phyloP scores from a whole-genome alignment of 2,329 filamentous ascomycete genomes.

The Tympanopsis confertula region DNA sequence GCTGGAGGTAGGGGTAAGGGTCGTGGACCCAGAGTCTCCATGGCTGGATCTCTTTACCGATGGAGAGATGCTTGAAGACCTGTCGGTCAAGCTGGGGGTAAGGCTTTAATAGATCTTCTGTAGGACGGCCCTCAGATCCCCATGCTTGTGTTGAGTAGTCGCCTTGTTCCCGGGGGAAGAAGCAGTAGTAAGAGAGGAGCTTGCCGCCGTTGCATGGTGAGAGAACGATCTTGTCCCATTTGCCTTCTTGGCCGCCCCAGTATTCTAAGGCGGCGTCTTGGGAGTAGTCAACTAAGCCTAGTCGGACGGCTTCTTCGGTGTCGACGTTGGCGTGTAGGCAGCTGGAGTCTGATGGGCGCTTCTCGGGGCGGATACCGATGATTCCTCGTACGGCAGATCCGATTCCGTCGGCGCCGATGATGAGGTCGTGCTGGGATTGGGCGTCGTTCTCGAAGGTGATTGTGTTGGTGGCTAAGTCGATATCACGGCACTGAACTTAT shows the following conservation, averaged over 20 bases:
- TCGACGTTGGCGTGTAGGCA: slow-evolving; percentile 55
- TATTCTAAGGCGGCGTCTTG: slow-evolving; percentile 51
- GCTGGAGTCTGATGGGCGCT: slow-evolving; percentile 44
- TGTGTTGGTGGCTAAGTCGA: slow-evolving; percentile 36
- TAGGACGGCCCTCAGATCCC: slow-evolving; percentile 36
- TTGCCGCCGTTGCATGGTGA: slow-evolving; percentile 57
- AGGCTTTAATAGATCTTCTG: slow-evolving; percentile 47
- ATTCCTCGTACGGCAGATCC: slow-evolving; percentile 51
- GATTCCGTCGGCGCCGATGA: slow-evolving; percentile 57
- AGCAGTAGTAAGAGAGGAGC: slow-evolving; percentile 59
- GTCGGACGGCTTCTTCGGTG: slow-evolving; percentile 44
- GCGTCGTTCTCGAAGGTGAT: slow-evolving; percentile 32
- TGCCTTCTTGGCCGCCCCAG: slow-evolving; percentile 55
- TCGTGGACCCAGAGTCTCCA: slow-evolving; percentile 57
- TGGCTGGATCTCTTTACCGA: slow-evolving; percentile 50
- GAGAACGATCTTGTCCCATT: slow-evolving; percentile 60
- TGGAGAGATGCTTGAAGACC: slow-evolving; percentile 42
- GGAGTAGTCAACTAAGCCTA: slow-evolving; percentile 53
- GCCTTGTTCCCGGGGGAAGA: slow-evolving; percentile 47
- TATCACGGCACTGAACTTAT: slow-evolving; percentile 25
- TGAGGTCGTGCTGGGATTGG: slow-evolving; percentile 45
- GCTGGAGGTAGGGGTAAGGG: slow-evolving; percentile 45
- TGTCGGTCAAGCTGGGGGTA: slow-evolving; percentile 48
- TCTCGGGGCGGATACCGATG: slow-evolving; percentile 49
- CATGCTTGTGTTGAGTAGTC: slow-evolving; percentile 51